These are phyloP conservation scores for Geosmithia morbida DNA, from an alignment of 2,329 filamentous ascomycete species.

Conservation along the genomic window DNA sequence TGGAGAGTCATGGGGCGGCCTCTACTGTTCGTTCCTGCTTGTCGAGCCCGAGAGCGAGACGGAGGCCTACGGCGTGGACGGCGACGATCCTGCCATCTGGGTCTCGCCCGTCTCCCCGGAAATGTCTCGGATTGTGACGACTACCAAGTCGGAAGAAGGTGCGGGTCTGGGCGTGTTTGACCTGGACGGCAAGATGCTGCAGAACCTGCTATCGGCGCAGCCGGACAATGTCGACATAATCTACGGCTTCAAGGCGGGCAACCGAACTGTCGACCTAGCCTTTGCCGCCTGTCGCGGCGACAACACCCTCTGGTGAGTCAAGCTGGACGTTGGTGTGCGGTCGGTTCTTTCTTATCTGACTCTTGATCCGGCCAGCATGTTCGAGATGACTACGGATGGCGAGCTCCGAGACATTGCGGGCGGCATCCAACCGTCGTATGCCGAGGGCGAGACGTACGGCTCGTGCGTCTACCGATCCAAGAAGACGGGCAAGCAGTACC, in stretches of 20 bases:
- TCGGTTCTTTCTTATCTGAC: neutral
- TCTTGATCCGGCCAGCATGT: constrained; percentile 19
- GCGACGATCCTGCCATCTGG: constrained; percentile 34
- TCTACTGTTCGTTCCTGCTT: constrained; percentile 28
- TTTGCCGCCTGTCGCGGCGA: constrained; percentile 35
- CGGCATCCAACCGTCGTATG: constrained; percentile 27
- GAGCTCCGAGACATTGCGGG: constrained; percentile 25
- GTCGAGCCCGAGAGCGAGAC: constrained; percentile 26
- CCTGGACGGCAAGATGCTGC: constrained; percentile 29
- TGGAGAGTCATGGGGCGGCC: constrained; percentile 24
- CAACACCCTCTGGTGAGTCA: constrained; percentile 34
- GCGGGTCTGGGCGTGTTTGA: constrained; percentile 35
- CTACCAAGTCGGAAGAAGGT: constrained; percentile 32
- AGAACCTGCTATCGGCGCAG: constrained; percentile 26
- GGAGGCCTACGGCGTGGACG: constrained; percentile 25
- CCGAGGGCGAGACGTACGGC: constrained; percentile 33
- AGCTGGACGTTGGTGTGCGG: rapidly evolving
- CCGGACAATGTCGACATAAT: constrained; percentile 42
- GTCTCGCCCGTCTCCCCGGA: constrained; percentile 23
- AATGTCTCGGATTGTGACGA: constrained; percentile 34
- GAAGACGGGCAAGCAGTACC: constrained; percentile 30
- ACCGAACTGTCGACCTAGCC: constrained; percentile 28
- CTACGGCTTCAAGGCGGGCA: constrained; percentile 28
- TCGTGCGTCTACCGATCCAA: constrained; percentile 35
- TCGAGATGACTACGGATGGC: constrained; percentile 31